These are phyloP conservation scores for Lotus japonicus DNA, from an alignment of 306 rosid genomes.

Conservation along the genomic window DNA sequence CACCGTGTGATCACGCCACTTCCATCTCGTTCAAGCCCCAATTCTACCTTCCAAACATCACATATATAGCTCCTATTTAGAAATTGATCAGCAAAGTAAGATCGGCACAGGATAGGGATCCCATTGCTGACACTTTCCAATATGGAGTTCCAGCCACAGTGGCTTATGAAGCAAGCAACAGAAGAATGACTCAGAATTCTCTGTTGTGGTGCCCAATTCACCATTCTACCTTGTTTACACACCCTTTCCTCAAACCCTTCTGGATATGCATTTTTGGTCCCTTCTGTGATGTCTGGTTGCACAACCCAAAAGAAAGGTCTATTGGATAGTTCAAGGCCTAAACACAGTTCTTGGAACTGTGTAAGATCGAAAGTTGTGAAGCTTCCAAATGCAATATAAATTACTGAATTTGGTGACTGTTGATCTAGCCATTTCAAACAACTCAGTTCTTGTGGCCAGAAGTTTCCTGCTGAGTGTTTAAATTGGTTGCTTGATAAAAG, in stretches of 20 bases:
- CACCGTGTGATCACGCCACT: slow-evolving; percentile 28
- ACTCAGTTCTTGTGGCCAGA: slow-evolving; percentile 45
- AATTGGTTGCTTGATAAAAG: slow-evolving; percentile 38
- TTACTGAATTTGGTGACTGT: slow-evolving; percentile 44
- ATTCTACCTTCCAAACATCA: slow-evolving; percentile 65
- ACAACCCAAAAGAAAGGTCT: slow-evolving; percentile 70
- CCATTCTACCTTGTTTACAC: slow-evolving; percentile 12
- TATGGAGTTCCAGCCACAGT: slow-evolving; percentile 77
- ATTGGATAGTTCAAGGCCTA: slow-evolving; percentile 49
- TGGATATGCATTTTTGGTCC: slow-evolving; percentile 21
- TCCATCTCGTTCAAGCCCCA: slow-evolving; percentile 28
- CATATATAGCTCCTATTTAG: slow-evolving; percentile 45
- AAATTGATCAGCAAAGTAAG: slow-evolving; percentile 65
- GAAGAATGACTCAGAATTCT: slow-evolving; percentile 51
- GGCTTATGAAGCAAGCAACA: slow-evolving; percentile 68
- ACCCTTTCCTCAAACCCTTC: slow-evolving; percentile 41
- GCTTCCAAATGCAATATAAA: slow-evolving; percentile 78
- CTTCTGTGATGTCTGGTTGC: slow-evolving; percentile 35
- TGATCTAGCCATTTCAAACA: slow-evolving; percentile 61
- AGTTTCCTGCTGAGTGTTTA: slow-evolving; percentile 33
- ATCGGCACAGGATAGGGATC: slow-evolving; percentile 66
- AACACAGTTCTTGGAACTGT: slow-evolving; percentile 56
- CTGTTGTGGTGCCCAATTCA: slow-evolving; percentile 61
- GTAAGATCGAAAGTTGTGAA: slow-evolving; percentile 32
- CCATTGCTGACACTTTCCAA: slow-evolving; percentile 57